These are phyloP conservation scores for Pyricularia sp. DNA, from an alignment of 2,329 filamentous ascomycete genomes.

Conservation along the genomic window DNA sequence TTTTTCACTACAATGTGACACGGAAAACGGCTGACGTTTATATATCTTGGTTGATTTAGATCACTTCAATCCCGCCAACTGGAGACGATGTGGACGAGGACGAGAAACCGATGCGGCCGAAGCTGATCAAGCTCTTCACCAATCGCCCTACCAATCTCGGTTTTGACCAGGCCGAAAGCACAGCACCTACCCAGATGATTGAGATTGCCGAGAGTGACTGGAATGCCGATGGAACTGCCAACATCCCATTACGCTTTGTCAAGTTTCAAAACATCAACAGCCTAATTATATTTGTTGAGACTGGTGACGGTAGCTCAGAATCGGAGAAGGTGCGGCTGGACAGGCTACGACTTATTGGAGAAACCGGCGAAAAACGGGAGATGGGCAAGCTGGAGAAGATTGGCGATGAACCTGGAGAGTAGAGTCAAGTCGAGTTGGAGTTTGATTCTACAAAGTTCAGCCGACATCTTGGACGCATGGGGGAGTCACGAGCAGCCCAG, in stretches of 20 bases:
- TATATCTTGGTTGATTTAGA: slow-evolving; percentile 35
- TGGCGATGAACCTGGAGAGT: slow-evolving; percentile 62
- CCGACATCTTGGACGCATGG: neutral
- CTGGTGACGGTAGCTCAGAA: slow-evolving; percentile 62
- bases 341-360: slow-evolving; percentile 71
- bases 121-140: slow-evolving; percentile 74
- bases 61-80: slow-evolving; percentile 68
- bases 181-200: slow-evolving; percentile 69
- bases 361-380: slow-evolving; percentile 82
- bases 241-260: slow-evolving; percentile 72
- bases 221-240: slow-evolving; percentile 69
- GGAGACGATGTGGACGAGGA: slow-evolving; percentile 49
- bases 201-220: slow-evolving; percentile 69
- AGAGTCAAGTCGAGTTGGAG: slow-evolving; percentile 8
- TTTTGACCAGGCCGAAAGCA: slow-evolving; percentile 90
- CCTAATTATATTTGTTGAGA: slow-evolving; percentile 78
- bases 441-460: neutral
- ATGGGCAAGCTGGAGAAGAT: slow-evolving; percentile 96
- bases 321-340: slow-evolving; percentile 81
- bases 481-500: neutral
- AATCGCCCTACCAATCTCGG: slow-evolving; percentile 87
- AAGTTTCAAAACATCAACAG: slow-evolving; percentile 94
- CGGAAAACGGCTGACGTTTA: slow-evolving; percentile 8
- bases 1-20: neutral
- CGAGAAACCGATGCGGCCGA: slow-evolving; percentile 71